Base-by-base conservation (phyloP, 2,329 filamentous ascomycete species). In the Fusarium austroafricanum region DNA sequence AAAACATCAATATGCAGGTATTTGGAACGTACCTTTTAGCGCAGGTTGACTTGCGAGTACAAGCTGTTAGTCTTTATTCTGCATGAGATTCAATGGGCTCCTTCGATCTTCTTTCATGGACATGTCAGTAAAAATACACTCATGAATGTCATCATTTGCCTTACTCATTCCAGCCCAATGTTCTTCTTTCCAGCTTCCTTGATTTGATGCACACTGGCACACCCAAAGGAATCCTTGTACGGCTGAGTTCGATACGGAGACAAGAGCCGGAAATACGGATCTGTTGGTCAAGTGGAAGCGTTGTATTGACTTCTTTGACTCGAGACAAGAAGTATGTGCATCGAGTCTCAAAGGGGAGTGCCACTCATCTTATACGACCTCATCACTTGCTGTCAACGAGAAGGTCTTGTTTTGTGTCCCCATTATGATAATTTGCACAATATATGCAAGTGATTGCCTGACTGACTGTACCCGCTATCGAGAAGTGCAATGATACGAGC, bases 291-390 rank as follows among this genome's bases (percentile, higher is more conserved):
- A 21, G 15, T 51, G 21, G 29, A 33, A 26, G 17, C 17, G 17
- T 29, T 31, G 17, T 37, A 28, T 39, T 14, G 15, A 20, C 26
- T 38, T 28, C 37, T 52, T 44, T 44, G 21, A 35, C 21, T 44
- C 57, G 33, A 31, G 38, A 44, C 39, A 26, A 38, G 18, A 42
- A 50, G 44, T 18, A 64, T 49, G 37, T 26, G 28, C 31, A 39
- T 46, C 9, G 15, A 31, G 28, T 26, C 47, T 47, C 29, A 31
- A 31, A 45, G 61, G 72, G 72, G 67, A 70, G 59, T 49, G 45
- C 47, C 51, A 52, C 46, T 61, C 59, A 61, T 74, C 64, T 74
- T 73, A 74, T 73, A 74, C 54, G 29, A 54, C 20, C 61, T 55
- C 46, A 15, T 44, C 51, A 28, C 38, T 59, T 59, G 46, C 49